These are phyloP conservation scores for Colletotrichum sp. DNA, from an alignment of 2,329 filamentous ascomycete species.

Conservation along the genomic window DNA sequence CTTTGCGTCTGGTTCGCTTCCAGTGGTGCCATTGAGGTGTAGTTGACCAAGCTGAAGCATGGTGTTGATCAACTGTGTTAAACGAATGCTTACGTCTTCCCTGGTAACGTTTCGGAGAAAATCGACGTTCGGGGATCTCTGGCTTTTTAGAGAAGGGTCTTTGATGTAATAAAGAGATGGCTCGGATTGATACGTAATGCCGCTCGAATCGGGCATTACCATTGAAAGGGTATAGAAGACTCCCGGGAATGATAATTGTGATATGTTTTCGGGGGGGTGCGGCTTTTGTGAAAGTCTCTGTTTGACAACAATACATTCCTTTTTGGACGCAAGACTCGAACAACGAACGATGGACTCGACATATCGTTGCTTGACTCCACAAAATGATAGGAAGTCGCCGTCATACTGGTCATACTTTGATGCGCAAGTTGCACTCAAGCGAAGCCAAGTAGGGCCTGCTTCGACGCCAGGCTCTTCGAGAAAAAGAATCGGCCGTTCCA, in stretches of 20 bases:
- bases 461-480: not conserved
- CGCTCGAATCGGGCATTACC: no score
- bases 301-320: not conserved
- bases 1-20: fast-evolving
- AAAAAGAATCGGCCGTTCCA: no score
- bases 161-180: not conserved
- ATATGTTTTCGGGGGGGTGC: not conserved
- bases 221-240: no score
- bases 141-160: not conserved
- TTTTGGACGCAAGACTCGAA: fast-evolving
- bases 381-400: not conserved
- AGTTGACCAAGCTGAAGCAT: fast-evolving
- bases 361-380: not conserved
- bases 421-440: fast-evolving
- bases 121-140: not conserved
- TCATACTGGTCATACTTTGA: fast-evolving
- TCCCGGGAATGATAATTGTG: not conserved
- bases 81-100: not conserved
- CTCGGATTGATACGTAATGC: not conserved
- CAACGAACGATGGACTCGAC: not conserved
- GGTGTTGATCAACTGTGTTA: not conserved
- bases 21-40: fast-evolving
- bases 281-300: not conserved
- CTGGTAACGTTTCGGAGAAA: not conserved
- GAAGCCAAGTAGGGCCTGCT: not conserved